Evolutionary conservation across 805 yeast species (phyloP), one percentile per base, ranked within the genome.

Genomic region (Cyberlindnera mrakii): DNA sequence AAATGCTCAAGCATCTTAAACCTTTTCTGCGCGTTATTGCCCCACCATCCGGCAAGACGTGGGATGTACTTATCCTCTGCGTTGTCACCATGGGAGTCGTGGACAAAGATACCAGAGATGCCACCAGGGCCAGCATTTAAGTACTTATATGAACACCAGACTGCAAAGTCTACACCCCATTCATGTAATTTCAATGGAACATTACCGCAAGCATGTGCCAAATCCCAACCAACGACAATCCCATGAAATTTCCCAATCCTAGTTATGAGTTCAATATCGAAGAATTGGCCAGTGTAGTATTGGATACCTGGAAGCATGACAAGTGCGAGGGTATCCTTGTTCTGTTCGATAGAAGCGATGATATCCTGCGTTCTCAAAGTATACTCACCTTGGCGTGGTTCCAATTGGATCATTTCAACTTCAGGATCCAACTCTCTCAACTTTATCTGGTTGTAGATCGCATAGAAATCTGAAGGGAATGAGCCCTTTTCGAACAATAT

Each of bases 31-130:
- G 82, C 68, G 52, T 83, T 79, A 57, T 88, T 90, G 1, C 96
- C 97, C 96, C 97, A 90, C 98, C 98, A 90, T 1, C 98, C 98
- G 0, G 96, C 95, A 40, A 87, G 67, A 47, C 97, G 69, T 1
- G 96, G 85, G 32, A 70, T 53, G 52, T 67, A 71, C 7, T 30
- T 25, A 17, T 56, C 51, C 25, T 59, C 55, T 10, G 54, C 54
- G 16, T 56, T 50, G 30, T 54, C 52, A 13, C 67, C 49, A 47
- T 63, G 71, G 49, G 78, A 82, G 33, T 47, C 42, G 59, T 90
- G 80, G 32, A 90, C 82, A 55, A 78, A 90, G 18, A 87, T 72
- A 1, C 96, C 96, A 6, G 89, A 96, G 50, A 89, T 85, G 5
- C 81, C 91, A 37, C 98, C 98, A 0, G 98, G 96, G 0, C 98